Evolutionary conservation across 306 rosid species (phyloP).

Genomic region (Abrus pulchellus): DNA sequence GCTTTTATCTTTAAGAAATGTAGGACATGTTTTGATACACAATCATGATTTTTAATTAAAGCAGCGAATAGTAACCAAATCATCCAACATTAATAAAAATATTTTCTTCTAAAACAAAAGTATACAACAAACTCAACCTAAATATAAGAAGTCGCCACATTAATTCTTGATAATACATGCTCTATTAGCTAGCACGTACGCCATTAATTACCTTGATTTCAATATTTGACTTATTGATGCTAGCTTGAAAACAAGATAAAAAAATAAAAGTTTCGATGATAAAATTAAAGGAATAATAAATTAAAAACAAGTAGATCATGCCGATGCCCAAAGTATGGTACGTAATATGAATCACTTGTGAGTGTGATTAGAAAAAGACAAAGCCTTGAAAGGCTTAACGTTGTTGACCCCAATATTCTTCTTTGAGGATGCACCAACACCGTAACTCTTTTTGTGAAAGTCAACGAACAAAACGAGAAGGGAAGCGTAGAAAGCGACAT

Average conservation of each 20-base stretch:
- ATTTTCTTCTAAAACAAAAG: no score
- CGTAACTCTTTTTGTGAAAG: conserved; percentile 72
- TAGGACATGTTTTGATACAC: no score
- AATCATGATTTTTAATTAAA: no score
- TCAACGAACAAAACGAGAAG: conserved; percentile 72
- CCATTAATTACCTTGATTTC: neutral
- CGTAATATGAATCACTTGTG: neutral
- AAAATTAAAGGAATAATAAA: neutral
- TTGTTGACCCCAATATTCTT: neutral
- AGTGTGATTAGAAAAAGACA: neutral
- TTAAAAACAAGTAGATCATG: no score
- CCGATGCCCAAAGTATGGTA: neutral
- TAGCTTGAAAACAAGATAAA: neutral
- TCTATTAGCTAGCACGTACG: neutral
- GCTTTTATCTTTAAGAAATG: no score
- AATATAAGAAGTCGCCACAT: neutral
- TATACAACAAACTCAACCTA: no score
- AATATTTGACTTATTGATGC: neutral
- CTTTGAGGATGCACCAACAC: conserved; percentile 46
- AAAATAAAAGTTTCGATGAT: neutral
- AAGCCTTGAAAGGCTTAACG: conserved; percentile 11
- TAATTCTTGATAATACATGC: neutral
- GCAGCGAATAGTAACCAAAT: no score
- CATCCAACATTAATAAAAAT: no score
- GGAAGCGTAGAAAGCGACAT: conserved; percentile 67